Base-by-base conservation (phyloP, 345 rosid species). In the Jatropha curcas region DNA sequence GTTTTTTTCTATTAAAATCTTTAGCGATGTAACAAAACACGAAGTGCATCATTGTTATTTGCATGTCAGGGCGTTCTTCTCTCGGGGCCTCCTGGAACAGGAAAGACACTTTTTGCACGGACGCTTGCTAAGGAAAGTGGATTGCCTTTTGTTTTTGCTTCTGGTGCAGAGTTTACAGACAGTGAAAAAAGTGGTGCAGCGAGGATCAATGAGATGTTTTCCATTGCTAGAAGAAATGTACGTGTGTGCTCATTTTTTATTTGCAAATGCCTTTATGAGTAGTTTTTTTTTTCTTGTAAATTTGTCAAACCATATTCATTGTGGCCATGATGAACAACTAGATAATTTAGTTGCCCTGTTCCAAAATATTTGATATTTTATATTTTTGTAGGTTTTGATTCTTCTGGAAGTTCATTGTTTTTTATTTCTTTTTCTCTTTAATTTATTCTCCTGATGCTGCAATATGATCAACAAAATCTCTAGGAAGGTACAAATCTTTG, bases 81-180 rank as follows among this genome's bases (percentile, higher is more conserved):
- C 31, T 89, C 95, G 58, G 98, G 98, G 75, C 98, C 97, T 73
- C 98, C 98, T 73, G 98, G 98, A 78, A 94, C 98, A 11, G 98
- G 98, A 57, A 94, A 94, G 82, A 94, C 98, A 55, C 95, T 92
- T 74, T 94, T 94, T 87, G 98, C 98, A 0, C 84, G 98, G 76
- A 88, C 98, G 59, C 95, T 94, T 71, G 84, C 98, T 39, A 94
- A 94, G 82, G 92, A 89, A 86, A 89, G 98, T 83, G 98, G 98
- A 60, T 74, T 92, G 79, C 97, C 98, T 53, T 92, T 94, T 67
- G 94, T 94, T 74, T 92, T 89, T 85, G 97, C 98, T 71, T 92
- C 98, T 58, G 98, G 97, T 79, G 98, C 97, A 1, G 97, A 94
- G 86, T 90, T 94, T 77, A 89, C 95, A 12, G 98, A 94, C 57